Base-by-base conservation (phyloP, 768 basidiomycete species). In the Hortiboletus campestris region DNA sequence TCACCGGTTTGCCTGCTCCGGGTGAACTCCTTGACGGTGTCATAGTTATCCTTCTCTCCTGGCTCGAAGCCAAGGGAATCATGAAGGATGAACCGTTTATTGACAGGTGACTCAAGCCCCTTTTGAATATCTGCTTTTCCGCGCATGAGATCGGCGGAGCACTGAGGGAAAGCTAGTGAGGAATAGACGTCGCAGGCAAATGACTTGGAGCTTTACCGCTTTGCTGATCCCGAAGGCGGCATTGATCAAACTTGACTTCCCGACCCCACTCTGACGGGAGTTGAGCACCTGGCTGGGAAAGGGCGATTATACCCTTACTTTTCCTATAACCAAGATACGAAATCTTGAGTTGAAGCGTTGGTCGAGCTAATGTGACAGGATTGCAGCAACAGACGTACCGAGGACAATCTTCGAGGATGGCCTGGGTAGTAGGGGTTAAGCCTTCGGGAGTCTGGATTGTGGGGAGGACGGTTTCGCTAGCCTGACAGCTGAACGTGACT, bases 311-410 rank as follows among this genome's bases (percentile, higher is more conserved):
- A n/a, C 20, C 1, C 19, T 17, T 34, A 46, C 52, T 8, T 46
- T 53, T 5, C 53, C 53, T 12, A 53, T 53, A 9, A 47, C 53
- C 17, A 53, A 28, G 39, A 53, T 53, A 25, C 46, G 53, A 39
- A 53, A 53, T 8, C 53, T 25, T 25, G 25, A 25, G 6, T 25
- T 25, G 25, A 3, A 25, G 25, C 25, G 25, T 25, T 25, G 25
- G 44, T 29, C 4, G 25, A 20, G 36, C 6, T 2, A 14, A 35
- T 12, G 6, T 32, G 19, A 10, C 2, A 14, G 4, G 11, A 28
- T 19, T 1, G 9, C 1, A 19, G 4, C 0, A 29, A 28, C 13
- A 10, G 16, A 38, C 51, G 29, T 19, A 52, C 51, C 13, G 25
- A 2, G 42, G 42, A 7, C 51, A 45, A n/a, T 29, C n/a, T 6